Evolutionary conservation across 2,329 filamentous ascomycete genomes (phyloP).

Genomic region (Ophiostoma sp.): DNA sequence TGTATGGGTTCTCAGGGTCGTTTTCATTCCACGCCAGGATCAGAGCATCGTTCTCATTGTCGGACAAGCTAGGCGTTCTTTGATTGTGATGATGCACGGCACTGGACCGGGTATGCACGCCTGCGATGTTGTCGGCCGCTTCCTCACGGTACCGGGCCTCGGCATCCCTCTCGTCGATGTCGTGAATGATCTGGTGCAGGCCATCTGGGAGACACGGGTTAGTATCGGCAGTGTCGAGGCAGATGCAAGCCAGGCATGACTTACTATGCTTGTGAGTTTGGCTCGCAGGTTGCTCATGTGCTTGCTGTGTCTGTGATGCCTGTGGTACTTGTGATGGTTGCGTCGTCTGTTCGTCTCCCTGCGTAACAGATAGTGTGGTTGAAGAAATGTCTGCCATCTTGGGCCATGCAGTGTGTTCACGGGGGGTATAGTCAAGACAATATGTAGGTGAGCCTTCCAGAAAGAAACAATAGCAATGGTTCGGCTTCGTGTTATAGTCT

Average conservation of each 20-base stretch:
- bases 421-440: background rate
- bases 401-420: background rate
- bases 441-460: background rate
- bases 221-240: background rate
- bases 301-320: background rate
- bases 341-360: background rate
- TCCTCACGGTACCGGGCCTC: constrained; percentile 24
- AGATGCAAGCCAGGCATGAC: background rate
- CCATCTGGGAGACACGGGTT: constrained; percentile 11
- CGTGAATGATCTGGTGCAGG: constrained; percentile 19
- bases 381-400: constrained; percentile 15
- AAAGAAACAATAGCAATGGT: background rate
- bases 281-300: background rate
- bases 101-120: background rate
- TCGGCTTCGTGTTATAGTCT: background rate
- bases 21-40: constrained; percentile 44
- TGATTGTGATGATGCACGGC: background rate
- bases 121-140: constrained; percentile 19
- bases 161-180: constrained; percentile 24
- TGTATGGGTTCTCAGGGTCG: constrained; percentile 50
- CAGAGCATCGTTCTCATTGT: constrained; percentile 29
- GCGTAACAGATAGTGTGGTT: constrained; percentile 9
- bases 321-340: background rate
- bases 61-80: constrained; percentile 23
- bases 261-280: background rate